phyloP scores from a whole-genome alignment of 352 stramenopile genomes.

The Globisporangium carolinianum region DNA sequence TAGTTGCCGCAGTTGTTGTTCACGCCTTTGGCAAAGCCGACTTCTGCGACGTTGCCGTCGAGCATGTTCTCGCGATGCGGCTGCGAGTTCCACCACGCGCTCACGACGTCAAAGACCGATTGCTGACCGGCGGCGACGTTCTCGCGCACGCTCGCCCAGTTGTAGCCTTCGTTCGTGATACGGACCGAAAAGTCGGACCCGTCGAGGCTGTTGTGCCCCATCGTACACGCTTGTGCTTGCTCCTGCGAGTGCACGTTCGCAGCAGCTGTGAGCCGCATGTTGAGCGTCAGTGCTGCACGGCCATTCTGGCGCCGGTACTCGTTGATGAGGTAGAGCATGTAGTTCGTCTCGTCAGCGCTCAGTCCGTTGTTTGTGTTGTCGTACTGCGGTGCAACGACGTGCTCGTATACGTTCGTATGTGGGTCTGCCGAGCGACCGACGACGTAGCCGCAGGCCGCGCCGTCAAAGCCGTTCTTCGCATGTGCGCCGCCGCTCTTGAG shows the following conservation, averaged over 20 bases:
- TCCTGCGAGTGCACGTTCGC: conserved; percentile 33
- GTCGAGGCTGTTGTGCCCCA: conserved; percentile 33
- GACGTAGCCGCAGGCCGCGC: conserved; percentile 30
- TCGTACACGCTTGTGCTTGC: conserved; percentile 27
- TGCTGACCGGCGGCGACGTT: conserved; percentile 38
- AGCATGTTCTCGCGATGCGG: conserved; percentile 38
- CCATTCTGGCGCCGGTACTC: conserved; percentile 33
- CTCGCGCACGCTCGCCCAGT: conserved; percentile 31
- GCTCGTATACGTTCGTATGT: too few species aligned
- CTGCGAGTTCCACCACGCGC: conserved; percentile 33
- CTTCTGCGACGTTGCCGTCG: conserved; percentile 8
- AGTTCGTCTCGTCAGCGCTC: conserved; percentile 18
- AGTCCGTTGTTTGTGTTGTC: conserved; percentile 20
- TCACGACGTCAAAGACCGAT: conserved; percentile 31
- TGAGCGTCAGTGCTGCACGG: conserved; percentile 28
- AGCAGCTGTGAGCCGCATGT: conserved; percentile 24
- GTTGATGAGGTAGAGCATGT: conserved; percentile 52
- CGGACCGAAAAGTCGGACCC: conserved; percentile 30
- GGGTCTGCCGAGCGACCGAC: conserved; percentile 18
- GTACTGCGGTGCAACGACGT: conserved; percentile 1
- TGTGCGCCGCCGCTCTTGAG: conserved; percentile 28
- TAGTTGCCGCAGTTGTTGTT: conserved; percentile 10
- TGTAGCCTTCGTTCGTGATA: conserved; percentile 31
- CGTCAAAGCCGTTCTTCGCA: conserved; percentile 14
- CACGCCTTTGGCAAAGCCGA: conserved; percentile 9